A percentile compares a stretch with the other conserved stretches of the same genome.
Conservation (phyloP, 495 filamentous ascomycete genomes). For the Rhizodiscina lignyota region DNA sequence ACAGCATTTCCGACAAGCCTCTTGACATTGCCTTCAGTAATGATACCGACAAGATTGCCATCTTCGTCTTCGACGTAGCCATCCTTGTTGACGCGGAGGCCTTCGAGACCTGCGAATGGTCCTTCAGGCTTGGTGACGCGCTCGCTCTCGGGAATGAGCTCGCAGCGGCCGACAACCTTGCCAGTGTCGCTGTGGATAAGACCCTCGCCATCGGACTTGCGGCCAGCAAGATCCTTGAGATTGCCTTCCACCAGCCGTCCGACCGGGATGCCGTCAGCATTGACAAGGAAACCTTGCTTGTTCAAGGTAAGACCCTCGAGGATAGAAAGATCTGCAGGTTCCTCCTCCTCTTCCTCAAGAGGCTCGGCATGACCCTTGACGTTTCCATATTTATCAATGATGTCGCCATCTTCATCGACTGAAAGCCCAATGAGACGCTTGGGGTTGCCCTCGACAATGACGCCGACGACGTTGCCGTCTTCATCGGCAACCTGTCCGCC, state of each 20-base stretch:
- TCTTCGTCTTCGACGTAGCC: constrained; percentile 54
- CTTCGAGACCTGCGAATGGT: constrained; percentile 61
- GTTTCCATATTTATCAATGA: constrained; percentile 65
- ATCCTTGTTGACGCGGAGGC: constrained; percentile 49
- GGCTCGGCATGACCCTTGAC: constrained; percentile 44
- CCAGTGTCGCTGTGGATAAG: constrained; percentile 58
- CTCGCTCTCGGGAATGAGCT: constrained; percentile 59
- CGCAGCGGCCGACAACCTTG: constrained; percentile 56
- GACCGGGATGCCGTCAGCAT: constrained; percentile 49
- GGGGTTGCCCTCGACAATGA: constrained; percentile 58
- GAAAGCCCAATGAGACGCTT: constrained; percentile 57
- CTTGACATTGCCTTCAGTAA: constrained; percentile 58
- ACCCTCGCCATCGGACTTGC: constrained; percentile 54
- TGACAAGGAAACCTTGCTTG: constrained; percentile 65
- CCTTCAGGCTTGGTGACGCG: constrained; percentile 47
- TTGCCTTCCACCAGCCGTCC: constrained; percentile 55
- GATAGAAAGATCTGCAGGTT: constrained; percentile 36
- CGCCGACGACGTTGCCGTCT: constrained; percentile 51
- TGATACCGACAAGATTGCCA: constrained; percentile 51
- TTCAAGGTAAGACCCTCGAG: constrained; percentile 58
- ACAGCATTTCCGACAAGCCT: constrained; percentile 58
- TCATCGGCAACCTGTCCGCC: constrained; percentile 56
- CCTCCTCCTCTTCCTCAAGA: constrained; percentile 33
- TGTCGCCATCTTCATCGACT: constrained; percentile 73
- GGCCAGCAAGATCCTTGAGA: constrained; percentile 50